These are phyloP conservation scores for Haematococcus sp. DNA, from an alignment of 139 green algal species.

Conservation along the genomic window DNA sequence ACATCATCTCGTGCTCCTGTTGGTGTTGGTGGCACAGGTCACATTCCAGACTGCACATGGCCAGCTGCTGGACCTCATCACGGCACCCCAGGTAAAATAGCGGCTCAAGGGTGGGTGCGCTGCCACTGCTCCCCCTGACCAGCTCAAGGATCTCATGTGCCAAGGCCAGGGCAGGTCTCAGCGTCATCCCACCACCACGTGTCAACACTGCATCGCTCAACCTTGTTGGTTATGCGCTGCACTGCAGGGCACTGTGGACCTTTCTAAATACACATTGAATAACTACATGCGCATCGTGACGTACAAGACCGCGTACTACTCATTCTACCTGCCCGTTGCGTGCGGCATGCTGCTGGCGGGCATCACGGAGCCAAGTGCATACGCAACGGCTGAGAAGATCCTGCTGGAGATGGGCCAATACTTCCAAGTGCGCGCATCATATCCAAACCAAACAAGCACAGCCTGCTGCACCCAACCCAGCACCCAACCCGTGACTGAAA, in stretches of 20 bases:
- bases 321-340: slow-evolving; percentile 94
- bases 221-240: too few relatives aligned
- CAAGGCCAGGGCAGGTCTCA: too few relatives aligned
- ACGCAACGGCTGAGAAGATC: slow-evolving; percentile 68
- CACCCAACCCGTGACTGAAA: too few relatives aligned
- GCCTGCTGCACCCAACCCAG: not conserved
- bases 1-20: too few relatives aligned
- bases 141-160: too few relatives aligned
- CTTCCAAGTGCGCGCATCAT: slow-evolving; percentile 83
- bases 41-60: slow-evolving; percentile 94
- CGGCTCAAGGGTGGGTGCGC: too few relatives aligned
- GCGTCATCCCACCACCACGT: too few relatives aligned
- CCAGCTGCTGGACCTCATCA: slow-evolving; percentile 96
- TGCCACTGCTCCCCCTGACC: too few relatives aligned
- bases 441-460: not conserved
- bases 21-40: too few relatives aligned
- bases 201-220: too few relatives aligned
- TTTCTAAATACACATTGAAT: slow-evolving; percentile 84
- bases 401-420: slow-evolving; percentile 90
- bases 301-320: slow-evolving; percentile 96
- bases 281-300: slow-evolving; percentile 95
- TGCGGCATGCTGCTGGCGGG: slow-evolving; percentile 88
- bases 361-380: slow-evolving; percentile 45
- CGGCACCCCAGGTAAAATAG: slow-evolving; percentile 66
- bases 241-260: slow-evolving; percentile 59